phyloP scores from a whole-genome alignment of 192 early-diverging fungal genomes.

The Helicostylum pulchrum region DNA sequence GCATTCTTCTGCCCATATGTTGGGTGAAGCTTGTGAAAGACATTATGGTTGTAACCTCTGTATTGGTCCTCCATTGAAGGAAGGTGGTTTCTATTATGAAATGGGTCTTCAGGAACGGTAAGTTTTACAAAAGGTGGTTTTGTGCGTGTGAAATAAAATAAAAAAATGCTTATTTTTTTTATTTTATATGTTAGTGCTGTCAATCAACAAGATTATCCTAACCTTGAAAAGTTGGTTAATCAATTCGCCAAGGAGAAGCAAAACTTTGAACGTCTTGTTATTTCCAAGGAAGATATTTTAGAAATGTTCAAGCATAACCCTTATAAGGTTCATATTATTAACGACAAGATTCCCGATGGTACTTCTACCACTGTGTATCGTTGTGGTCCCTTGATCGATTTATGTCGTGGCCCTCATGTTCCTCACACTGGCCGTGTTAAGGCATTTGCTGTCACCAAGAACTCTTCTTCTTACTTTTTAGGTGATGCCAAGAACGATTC shows the following conservation, averaged over 20 bases:
- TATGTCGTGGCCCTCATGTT: slow-evolving; percentile 95
- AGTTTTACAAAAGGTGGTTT: background rate
- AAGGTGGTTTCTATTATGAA: slow-evolving; percentile 96
- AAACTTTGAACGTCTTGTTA: slow-evolving; percentile 83
- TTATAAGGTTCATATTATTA: slow-evolving; percentile 95
- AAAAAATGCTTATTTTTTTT: background rate
- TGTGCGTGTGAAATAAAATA: background rate
- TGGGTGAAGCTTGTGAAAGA: slow-evolving; percentile 96
- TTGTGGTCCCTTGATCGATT: slow-evolving; percentile 96
- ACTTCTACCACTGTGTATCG: slow-evolving; percentile 97
- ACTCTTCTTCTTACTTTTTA: slow-evolving; percentile 97
- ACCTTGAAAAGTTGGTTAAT: slow-evolving; percentile 84
- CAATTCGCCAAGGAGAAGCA: slow-evolving; percentile 94
- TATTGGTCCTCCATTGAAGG: slow-evolving; percentile 86
- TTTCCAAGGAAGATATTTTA: slow-evolving; percentile 86
- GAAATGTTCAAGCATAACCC: slow-evolving; percentile 99
- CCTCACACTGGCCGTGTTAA: slow-evolving; percentile 93
- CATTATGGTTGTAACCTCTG: slow-evolving; percentile 98
- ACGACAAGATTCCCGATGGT: slow-evolving; percentile 86
- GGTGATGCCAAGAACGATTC: slow-evolving; percentile 97
- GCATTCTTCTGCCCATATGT: slow-evolving; percentile 97
- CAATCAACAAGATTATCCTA: slow-evolving; percentile 77
- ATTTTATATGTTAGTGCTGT: slow-evolving; percentile 63
- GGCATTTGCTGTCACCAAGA: slow-evolving; percentile 91
- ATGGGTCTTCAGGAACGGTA: slow-evolving; percentile 78